Evolutionary conservation across 2,329 filamentous ascomycete genomes (phyloP), one percentile per base, ranked within the genome.

Genomic region (Nigrograna mackinnonii): DNA sequence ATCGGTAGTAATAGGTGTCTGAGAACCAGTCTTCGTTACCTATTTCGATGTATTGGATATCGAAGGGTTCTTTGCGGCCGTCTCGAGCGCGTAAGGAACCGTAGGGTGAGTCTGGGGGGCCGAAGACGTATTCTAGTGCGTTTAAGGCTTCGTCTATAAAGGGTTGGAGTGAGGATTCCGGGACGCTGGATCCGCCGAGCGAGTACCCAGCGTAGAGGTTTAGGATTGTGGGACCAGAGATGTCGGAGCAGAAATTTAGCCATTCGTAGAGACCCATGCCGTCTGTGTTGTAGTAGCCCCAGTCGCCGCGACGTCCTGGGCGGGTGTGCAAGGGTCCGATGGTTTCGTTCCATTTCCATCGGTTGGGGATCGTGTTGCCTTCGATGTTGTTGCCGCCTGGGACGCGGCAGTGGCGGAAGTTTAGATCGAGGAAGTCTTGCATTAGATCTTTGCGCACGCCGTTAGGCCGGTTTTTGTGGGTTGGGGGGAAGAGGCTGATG

Each of bases 241-340:
- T n/a, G n/a, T n/a, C n/a, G n/a, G 24, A 9, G 24, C 24, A 28
- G 9, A n/a, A 9, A 28, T n/a, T 28, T n/a, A n/a, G n/a, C 24
- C 24, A 9, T 28, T n/a, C 24, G 9, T 28, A 9, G 24, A 83
- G 69, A 13, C 83, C 83, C 1, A 86, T 68, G 0, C 82, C 83
- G 47, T 85, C 73, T 1, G 82, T 85, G 52, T 84, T 79, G 34
- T 79, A 73, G 56, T 85, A 85, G 16, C 57, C 63, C 83, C 83
- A 86, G 19, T 78, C 74, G 21, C 73, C 73, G 20, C 62, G 66
- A 49, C 78, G 77, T 4, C 81, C 82, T 7, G 79, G 79, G 2
- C 83, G 59, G 30, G 66, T 64, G 37, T 72, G 71, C 0, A 83
- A 69, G 2, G 78, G 77, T 1, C 79, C 79, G 22, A 83, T 67